Conservation (phyloP, 2,329 filamentous ascomycete genomes). For the Parafenestella ontariensis region DNA sequence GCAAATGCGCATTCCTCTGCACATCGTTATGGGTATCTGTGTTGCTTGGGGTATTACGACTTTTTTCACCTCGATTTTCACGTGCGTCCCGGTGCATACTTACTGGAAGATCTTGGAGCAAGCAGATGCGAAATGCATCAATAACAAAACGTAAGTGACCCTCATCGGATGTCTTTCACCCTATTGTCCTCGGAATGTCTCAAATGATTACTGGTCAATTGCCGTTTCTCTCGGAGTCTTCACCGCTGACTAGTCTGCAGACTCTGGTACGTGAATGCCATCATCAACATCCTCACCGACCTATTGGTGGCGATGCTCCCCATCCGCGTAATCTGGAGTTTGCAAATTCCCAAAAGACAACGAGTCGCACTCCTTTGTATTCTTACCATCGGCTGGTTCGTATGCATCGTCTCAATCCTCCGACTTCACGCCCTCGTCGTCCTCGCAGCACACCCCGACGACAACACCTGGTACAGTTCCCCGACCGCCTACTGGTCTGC, state of each 20-base stretch:
- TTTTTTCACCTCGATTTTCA: constrained; percentile 23
- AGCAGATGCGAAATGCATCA: constrained; percentile 22
- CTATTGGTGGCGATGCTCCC: constrained; percentile 34
- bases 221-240: background rate
- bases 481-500: constrained; percentile 36
- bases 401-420: constrained; percentile 41
- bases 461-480: constrained; percentile 32
- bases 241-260: constrained; percentile 6
- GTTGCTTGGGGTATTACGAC: constrained; percentile 19
- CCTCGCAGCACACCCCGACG: constrained; percentile 20
- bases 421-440: constrained; percentile 30
- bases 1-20: constrained; percentile 31
- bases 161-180: no score
- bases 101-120: constrained; percentile 28
- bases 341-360: constrained; percentile 31
- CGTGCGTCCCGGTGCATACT: constrained; percentile 30
- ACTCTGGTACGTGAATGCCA: constrained; percentile 30
- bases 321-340: constrained; percentile 29
- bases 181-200: no score
- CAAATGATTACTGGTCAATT: no score
- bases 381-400: constrained; percentile 42
- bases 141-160: constrained; percentile 25
- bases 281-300: constrained; percentile 34
- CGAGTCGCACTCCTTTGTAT: constrained; percentile 30
- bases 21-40: constrained; percentile 29